Percentiles rank a stretch among this genome's conserved stretches.
These are phyloP conservation scores for Fragaria nilgerrensis DNA, from an alignment of 306 rosid genomes.

Conservation along the genomic window DNA sequence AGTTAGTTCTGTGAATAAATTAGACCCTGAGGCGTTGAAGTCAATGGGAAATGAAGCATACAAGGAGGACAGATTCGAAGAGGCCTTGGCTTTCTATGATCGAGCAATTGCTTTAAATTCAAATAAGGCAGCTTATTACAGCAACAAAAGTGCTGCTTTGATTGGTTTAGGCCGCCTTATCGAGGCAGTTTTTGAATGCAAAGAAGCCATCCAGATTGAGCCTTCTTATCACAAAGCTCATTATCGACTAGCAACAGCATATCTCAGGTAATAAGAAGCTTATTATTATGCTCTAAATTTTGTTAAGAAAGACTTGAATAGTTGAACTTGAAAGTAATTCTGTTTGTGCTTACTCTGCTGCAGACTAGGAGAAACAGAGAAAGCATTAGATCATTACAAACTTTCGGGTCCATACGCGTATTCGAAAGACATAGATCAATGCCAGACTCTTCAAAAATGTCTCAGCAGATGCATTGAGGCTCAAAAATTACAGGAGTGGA, in stretches of 20 bases:
- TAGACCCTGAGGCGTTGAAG: conserved; percentile 76
- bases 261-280: conserved; percentile 59
- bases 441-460: conserved; percentile 58
- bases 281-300: background rate
- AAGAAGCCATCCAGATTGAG: conserved; percentile 69
- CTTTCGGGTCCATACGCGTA: conserved; percentile 43
- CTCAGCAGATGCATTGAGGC: conserved; percentile 59
- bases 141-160: conserved; percentile 89
- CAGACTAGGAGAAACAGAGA: conserved; percentile 83
- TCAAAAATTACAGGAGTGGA: conserved; percentile 62
- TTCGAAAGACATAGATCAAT: conserved; percentile 39
- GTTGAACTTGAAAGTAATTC: background rate
- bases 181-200: conserved; percentile 64
- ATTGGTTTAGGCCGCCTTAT: conserved; percentile 54
- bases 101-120: conserved; percentile 71
- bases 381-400: conserved; percentile 55
- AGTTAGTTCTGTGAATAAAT: conserved; percentile 31
- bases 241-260: conserved; percentile 72
- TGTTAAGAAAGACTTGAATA: background rate
- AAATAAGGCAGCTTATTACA: conserved; percentile 60
- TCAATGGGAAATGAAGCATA: conserved; percentile 83
- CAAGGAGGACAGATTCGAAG: conserved; percentile 57
- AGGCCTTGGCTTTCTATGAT: conserved; percentile 72
- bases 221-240: conserved; percentile 86
- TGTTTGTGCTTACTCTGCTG: background rate